Conservation (phyloP, 495 filamentous ascomycete genomes). For the Neurospora terricola region DNA sequence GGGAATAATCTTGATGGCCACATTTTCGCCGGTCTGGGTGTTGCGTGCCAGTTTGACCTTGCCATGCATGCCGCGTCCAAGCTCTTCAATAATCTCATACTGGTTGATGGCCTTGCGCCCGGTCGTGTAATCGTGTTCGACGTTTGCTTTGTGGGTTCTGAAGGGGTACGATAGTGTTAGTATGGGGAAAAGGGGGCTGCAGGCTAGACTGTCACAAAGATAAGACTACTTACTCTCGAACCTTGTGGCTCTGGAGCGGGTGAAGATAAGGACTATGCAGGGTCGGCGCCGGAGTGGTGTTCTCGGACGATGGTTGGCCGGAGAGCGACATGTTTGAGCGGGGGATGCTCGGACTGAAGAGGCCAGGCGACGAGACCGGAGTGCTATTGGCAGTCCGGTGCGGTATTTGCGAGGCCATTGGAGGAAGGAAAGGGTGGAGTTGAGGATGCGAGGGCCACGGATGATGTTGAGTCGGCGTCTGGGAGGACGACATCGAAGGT, state of each 20-base stretch:
- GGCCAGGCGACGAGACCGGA: conserved; percentile 56
- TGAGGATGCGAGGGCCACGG: conserved; percentile 28
- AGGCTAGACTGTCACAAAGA: neutral
- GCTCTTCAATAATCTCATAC: conserved; percentile 92
- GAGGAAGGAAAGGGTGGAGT: conserved; percentile 27
- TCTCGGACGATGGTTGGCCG: conserved; percentile 32
- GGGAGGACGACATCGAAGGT: conserved; percentile 5
- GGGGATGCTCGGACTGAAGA: conserved; percentile 46
- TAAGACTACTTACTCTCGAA: conserved; percentile 39
- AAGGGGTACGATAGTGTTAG: neutral
- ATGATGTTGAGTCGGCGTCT: conserved; percentile 8
- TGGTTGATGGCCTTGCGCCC: conserved; percentile 94
- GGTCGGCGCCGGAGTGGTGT: conserved; percentile 30
- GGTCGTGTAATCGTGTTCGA: conserved; percentile 76
- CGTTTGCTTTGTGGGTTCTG: conserved; percentile 77
- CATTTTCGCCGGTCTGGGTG: conserved; percentile 62
- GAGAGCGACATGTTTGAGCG: conserved; percentile 28
- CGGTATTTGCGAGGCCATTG: conserved; percentile 17
- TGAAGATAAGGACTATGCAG: conserved; percentile 51
- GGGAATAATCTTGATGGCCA: conserved; percentile 97
- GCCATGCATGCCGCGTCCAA: conserved; percentile 89
- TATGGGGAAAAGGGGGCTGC: neutral
- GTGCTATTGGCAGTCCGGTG: conserved; percentile 52
- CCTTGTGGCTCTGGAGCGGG: conserved; percentile 53
- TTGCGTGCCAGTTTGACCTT: conserved; percentile 93